Percentiles rank a stretch among this genome's conserved stretches.
These are phyloP conservation scores for Ustulina deusta DNA, from an alignment of 2,329 filamentous ascomycete species.

Conservation along the genomic window DNA sequence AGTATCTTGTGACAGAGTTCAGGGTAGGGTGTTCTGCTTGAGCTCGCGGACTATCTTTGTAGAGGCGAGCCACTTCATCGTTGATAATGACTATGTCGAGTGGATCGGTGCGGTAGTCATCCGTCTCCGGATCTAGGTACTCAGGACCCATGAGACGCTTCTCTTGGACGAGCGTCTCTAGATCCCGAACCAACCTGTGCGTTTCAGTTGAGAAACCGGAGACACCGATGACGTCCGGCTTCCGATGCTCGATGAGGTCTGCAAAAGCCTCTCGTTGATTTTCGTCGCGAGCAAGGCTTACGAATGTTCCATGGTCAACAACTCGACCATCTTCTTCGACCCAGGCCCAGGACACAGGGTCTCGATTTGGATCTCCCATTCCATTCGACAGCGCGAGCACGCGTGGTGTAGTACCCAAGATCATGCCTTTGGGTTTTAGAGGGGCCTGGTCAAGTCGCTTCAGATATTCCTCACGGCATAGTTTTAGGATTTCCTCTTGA, in stretches of 20 bases:
- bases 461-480: conserved; percentile 88
- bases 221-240: conserved; percentile 90
- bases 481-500: conserved; percentile 89
- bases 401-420: conserved; percentile 86
- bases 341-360: conserved; percentile 90
- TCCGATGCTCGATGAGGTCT: conserved; percentile 81
- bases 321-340: conserved; percentile 93
- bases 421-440: conserved; percentile 93
- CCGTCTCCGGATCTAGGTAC: conserved; percentile 83
- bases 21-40: conserved; percentile 83
- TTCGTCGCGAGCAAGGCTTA: conserved; percentile 79
- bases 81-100: conserved; percentile 93
- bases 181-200: conserved; percentile 81
- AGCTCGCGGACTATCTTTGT: conserved; percentile 88
- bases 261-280: conserved; percentile 76
- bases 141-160: conserved; percentile 82
- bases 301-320: conserved; percentile 87
- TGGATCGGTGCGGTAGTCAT: conserved; percentile 79
- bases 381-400: conserved; percentile 91
- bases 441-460: conserved; percentile 94
- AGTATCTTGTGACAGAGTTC: conserved; percentile 84
- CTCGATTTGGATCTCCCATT: conserved; percentile 76
- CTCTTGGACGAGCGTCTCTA: conserved; percentile 82
- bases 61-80: conserved; percentile 95
- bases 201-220: conserved; percentile 91